Evolutionary conservation across 768 basidiomycete species (phyloP), one percentile per base, ranked within the genome.

Genomic region (Artomyces pyxidatus): DNA sequence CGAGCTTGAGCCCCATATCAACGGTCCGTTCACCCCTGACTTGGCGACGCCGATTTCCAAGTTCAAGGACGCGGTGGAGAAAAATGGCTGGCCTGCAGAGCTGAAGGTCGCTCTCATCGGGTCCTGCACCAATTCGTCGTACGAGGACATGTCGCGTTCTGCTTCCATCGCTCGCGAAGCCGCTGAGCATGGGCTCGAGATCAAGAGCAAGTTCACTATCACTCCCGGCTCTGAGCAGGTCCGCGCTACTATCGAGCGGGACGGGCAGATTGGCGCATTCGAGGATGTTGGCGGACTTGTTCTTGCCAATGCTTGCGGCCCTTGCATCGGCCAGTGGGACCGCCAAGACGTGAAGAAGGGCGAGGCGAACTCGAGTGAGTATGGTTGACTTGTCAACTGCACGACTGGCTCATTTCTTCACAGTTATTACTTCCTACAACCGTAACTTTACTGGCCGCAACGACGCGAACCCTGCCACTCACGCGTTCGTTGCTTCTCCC

Each of bases 401-500:
- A 16, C 29, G 14, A 14, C 37, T 11, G 43, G 28, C 38, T 42
- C 3, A 54, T 38, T 2, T 29, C 3, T 44, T 38, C 41, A 8
- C 41, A 91, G 88, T 98, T 76, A 90, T 99, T 70, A 95, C 95
- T 45, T 97, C 94, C 17, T 99, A 99, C 81, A 99, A 99, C 83
- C 94, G 96, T 67, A 99, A 99, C 84, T 99, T 99, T 76, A 98
- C 96, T 58, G 96, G 95, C 50, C 92, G 96, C 64, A 99, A 99
- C 69, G 96, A 98, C 62, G 94, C 96, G 60, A 98, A 99, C 81
- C 93, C 95, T 19, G 93, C 93, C 54, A 99, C 96, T 27, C 96
- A 98, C 69, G 89, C 91, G 42, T 95, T 94, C 63, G 91, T 95
- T 61, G 85, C 91, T 35, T 92, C 91, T 28, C 91, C 89, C 37